Base-by-base conservation (phyloP, 306 rosid genomes). In the Vigna mungo region DNA sequence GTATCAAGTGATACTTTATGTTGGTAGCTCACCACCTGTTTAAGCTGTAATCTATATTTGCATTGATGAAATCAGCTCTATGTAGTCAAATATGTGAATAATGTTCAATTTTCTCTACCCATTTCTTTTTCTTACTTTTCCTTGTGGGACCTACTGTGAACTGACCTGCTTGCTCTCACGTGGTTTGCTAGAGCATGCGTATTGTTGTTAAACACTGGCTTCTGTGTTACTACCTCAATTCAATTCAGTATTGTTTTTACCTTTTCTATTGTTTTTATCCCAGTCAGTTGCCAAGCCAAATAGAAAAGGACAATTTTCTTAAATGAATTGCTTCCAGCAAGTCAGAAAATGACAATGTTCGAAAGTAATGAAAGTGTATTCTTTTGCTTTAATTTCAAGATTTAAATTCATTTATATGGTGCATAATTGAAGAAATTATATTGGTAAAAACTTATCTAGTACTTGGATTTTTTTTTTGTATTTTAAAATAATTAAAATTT, bases 141-240 rank as follows among this genome's bases (percentile, higher is more conserved):
- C 2, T 44, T 55, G 64, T 52, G 52, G 52, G 46, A 34, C 53
- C 51, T 75, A 61, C 20, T 25, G 64, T 74, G 70, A 39, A 27
- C 43, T 49, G 23, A 37, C 47, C 18, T 69, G 41, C 25, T 16
- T 75, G 43, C 37, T 56, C 60, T 82, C 71, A 71, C 83, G 68
- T 83, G 82, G 84, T 63, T 85, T 81, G 80, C 11, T 67, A 55
- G 79, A 58, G 59, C 59, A 25, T 34, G 69, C 75, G 68, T 60
- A 32, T 39, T 43, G 71, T 36, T 20, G 32, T 41, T 43, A 6
- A 9, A 18, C 53, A 46, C 8, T 46, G 21, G 21, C 20, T 69
- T 49, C 49, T 5, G 2, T 47, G 3, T 18, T 44, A 39, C 25
- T 64, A 41, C 68, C 27, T 23, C 20, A 43, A 4, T 52, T 52